Conservation (phyloP, 345 rosid genomes). For the Eucalyptus cloeziana region DNA sequence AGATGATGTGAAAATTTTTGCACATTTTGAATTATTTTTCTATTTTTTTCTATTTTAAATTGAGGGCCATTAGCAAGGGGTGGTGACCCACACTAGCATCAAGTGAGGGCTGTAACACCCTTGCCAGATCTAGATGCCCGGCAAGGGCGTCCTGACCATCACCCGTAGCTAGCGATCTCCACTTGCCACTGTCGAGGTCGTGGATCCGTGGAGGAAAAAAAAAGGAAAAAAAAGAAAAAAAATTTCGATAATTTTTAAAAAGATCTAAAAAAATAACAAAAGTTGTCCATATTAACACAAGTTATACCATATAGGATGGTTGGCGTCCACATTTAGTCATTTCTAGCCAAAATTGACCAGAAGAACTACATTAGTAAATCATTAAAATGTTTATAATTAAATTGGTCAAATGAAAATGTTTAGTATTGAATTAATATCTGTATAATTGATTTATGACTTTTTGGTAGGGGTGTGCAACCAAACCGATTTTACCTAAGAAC, state of each 20-base stretch:
- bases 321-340: neutral
- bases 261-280: neutral
- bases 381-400: neutral
- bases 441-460: neutral
- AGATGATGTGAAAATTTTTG: neutral
- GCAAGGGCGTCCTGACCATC: neutral
- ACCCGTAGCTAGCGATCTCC: neutral
- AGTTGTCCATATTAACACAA: fast-evolving
- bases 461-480: no score
- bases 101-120: neutral
- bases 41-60: neutral
- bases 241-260: neutral
- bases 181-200: neutral
- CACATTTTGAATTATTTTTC: neutral
- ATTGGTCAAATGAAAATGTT: fast-evolving
- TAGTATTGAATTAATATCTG: neutral
- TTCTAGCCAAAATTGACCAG: no score
- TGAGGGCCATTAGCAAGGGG: neutral
- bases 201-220: neutral
- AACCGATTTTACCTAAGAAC: no score
- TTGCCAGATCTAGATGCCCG: fast-evolving
- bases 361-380: neutral
- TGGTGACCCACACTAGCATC: neutral
- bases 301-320: neutral
- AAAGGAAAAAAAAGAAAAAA: neutral